Evolutionary conservation across 352 stramenopile species (phyloP), one percentile per base, ranked within the genome.

Genomic region (Globisporangium abappressorium): DNA sequence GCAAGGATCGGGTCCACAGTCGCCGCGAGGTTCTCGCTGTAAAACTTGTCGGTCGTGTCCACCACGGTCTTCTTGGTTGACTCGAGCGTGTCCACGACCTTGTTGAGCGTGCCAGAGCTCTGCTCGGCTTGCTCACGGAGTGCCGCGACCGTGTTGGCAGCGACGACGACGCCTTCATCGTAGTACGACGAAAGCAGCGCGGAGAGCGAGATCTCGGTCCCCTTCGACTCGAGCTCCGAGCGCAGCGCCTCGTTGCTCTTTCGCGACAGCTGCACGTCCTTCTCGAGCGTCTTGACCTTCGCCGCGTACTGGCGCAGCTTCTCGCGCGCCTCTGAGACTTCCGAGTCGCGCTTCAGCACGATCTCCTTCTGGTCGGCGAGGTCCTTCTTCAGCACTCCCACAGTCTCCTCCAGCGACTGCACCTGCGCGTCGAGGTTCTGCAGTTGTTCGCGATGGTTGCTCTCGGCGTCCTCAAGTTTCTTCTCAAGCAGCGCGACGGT

Each of bases 111-210:
- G 26, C 70, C 74, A 8, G 75, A 78, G 53, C 80, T 78, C 22
- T 83, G 55, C 61, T 83, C 73, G 0, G 85, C 73, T 61, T 84
- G 82, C 41, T 87, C 68, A 22, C 79, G 79, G 34, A 86, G 66
- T 47, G 70, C 70, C 8, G 61, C 69, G 22, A 81, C 70, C 1
- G 75, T 69, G 57, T 77, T 71, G 33, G 76, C 69, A 5, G 80
- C 80, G 34, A 91, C 62, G 20, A 86, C 70, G 57, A 91, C 76
- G n/a, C 84, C 80, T 65, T 91, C 82, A 71, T 94, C 86, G 49
- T 92, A 94, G 71, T 94, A 94, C 41, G 78, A 81, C 59, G 84
- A 92, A 56, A 94, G 72, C 72, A 94, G 66, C 51, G 84, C 71
- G 1, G 81, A 78, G 62, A 94, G 76, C 14, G 81, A 78, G 51